Conservation (phyloP, 1,284 basidiomycete species). For the Exobasidium cylindrosporum region DNA sequence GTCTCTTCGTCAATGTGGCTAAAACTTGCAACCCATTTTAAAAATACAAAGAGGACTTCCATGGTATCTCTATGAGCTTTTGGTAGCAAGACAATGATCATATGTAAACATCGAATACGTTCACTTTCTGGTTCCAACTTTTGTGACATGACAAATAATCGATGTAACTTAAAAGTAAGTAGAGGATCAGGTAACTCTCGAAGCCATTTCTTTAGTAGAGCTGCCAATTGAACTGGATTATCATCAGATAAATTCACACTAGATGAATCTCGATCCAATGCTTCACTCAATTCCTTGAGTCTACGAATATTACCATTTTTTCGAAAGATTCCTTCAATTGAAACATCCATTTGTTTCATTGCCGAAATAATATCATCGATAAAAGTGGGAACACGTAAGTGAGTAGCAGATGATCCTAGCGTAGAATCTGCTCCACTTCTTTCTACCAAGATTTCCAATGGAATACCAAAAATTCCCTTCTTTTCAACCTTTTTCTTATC, state of each 20-base stretch:
- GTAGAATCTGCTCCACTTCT: slow-evolving; percentile 89
- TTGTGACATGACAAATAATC: slow-evolving; percentile 81
- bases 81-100: slow-evolving; percentile 81
- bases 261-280: slow-evolving; percentile 82
- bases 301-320: slow-evolving; percentile 97
- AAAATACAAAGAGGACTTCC: slow-evolving; percentile 95
- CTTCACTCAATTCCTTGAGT: slow-evolving; percentile 83
- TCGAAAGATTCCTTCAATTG: slow-evolving; percentile 95
- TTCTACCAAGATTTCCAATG: slow-evolving; percentile 90
- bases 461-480: slow-evolving; percentile 79
- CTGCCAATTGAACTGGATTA: slow-evolving; percentile 95
- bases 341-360: slow-evolving; percentile 99
- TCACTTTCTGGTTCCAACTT: slow-evolving; percentile 72
- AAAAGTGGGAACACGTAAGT: slow-evolving; percentile 88
- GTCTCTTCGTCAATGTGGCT: slow-evolving; percentile 97
- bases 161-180: slow-evolving; percentile 89
- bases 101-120: slow-evolving; percentile 77
- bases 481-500: slow-evolving; percentile 66
- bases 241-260: slow-evolving; percentile 86
- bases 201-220: slow-evolving; percentile 93
- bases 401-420: slow-evolving; percentile 79
- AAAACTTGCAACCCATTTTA: slow-evolving; percentile 99
- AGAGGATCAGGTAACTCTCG: slow-evolving; percentile 94
- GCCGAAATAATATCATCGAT: slow-evolving; percentile 96
- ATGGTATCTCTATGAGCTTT: slow-evolving; percentile 92